Conservation (phyloP, 1,284 basidiomycete species). For the Sporisorium exsertum region DNA sequence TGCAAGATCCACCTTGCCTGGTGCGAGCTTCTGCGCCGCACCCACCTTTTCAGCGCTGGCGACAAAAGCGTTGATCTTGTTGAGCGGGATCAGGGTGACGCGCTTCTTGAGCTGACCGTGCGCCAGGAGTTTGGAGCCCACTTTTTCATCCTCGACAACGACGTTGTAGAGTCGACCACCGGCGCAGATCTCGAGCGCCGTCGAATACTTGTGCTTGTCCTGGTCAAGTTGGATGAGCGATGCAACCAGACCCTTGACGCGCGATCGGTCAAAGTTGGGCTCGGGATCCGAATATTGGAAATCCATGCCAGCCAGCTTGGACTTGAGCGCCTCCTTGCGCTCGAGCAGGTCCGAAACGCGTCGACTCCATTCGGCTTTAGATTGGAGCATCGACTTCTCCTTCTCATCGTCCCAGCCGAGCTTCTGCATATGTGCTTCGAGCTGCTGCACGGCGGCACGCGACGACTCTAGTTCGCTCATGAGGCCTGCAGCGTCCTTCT, state of each 20-base stretch:
- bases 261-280: constrained; percentile 83
- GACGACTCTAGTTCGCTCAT: constrained; percentile 73
- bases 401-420: constrained; percentile 85
- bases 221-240: constrained; percentile 81
- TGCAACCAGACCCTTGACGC: constrained; percentile 81
- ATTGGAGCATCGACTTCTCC: constrained; percentile 77
- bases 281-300: constrained; percentile 85
- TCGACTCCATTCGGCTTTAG: constrained; percentile 75
- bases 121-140: constrained; percentile 86
- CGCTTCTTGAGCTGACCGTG: constrained; percentile 87
- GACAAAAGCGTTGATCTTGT: constrained; percentile 83
- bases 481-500: constrained; percentile 82
- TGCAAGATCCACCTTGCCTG: constrained; percentile 84
- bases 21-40: constrained; percentile 79
- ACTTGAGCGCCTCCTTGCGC: constrained; percentile 79
- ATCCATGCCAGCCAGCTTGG: constrained; percentile 79
- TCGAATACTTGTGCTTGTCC: constrained; percentile 78
- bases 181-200: constrained; percentile 92
- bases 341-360: constrained; percentile 77
- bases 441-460: constrained; percentile 74
- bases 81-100: constrained; percentile 92
- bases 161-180: constrained; percentile 90
- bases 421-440: constrained; percentile 60
- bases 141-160: constrained; percentile 84
- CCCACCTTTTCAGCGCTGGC: constrained; percentile 81